Evolutionary conservation across 495 filamentous ascomycete genomes (phyloP).

Genomic region (Chaetomium fimeti): DNA sequence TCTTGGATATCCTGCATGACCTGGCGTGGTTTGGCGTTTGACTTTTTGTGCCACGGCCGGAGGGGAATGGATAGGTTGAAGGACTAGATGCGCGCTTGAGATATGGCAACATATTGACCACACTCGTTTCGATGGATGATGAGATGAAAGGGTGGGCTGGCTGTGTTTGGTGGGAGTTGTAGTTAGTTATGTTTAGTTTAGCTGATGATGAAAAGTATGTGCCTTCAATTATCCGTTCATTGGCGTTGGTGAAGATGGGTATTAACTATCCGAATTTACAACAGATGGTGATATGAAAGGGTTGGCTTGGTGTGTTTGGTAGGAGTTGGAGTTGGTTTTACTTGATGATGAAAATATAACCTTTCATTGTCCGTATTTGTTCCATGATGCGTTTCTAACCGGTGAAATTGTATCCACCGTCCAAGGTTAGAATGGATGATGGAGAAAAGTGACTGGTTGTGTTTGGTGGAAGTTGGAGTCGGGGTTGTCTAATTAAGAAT

Average conservation of each 20-base stretch:
- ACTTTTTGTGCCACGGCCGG: slow-evolving; percentile 12
- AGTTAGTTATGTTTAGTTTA: slow-evolving; percentile 1
- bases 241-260: background rate
- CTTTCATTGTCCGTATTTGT: too few relatives aligned
- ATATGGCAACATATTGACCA: slow-evolving; percentile 15
- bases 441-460: too few relatives aligned
- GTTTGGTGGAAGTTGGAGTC: too few relatives aligned
- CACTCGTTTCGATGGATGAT: slow-evolving; percentile 4
- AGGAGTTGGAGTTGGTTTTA: too few relatives aligned
- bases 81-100: background rate
- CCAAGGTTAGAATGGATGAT: too few relatives aligned
- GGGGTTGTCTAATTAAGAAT: too few relatives aligned
- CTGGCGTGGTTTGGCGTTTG: slow-evolving; percentile 12
- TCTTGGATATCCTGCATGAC: slow-evolving; percentile 11
- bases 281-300: too few relatives aligned
- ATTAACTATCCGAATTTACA: too few relatives aligned
- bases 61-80: background rate
- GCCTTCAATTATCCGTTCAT: background rate
- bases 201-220: slow-evolving; percentile 12
- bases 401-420: too few relatives aligned
- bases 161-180: background rate
- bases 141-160: background rate
- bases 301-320: too few relatives aligned
- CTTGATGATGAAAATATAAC: too few relatives aligned
- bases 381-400: too few relatives aligned